These are phyloP conservation scores for Cercospora citrullina DNA, from an alignment of 2,329 filamentous ascomycete genomes.

Conservation along the genomic window DNA sequence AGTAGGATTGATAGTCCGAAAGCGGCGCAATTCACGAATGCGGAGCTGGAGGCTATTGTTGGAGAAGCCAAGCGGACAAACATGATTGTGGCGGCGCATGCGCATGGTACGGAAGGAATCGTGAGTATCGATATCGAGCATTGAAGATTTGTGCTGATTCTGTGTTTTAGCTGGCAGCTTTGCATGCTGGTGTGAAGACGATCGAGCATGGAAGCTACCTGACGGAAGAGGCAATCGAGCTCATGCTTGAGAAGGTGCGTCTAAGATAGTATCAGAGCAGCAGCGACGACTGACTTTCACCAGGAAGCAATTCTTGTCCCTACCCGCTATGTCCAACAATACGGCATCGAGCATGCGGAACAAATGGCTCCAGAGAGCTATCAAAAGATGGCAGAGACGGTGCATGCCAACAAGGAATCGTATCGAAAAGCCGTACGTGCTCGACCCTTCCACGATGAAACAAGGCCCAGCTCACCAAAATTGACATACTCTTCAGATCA, in stretches of 20 bases:
- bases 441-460: neutral
- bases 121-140: constrained; percentile 4
- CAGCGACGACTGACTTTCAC: neutral
- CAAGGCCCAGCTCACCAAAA: neutral
- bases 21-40: constrained; percentile 27
- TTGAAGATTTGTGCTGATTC: neutral
- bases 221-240: constrained; percentile 48
- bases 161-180: constrained; percentile 40
- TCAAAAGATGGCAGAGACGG: constrained; percentile 17
- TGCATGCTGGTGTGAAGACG: constrained; percentile 49
- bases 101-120: constrained; percentile 42
- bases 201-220: constrained; percentile 54
- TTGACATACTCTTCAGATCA: constrained; percentile 31
- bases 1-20: constrained; percentile 27
- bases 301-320: constrained; percentile 46
- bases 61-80: constrained; percentile 30
- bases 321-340: constrained; percentile 48
- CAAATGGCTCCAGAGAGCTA: constrained; percentile 17
- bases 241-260: constrained; percentile 47
- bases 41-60: constrained; percentile 32
- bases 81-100: constrained; percentile 39
- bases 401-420: constrained; percentile 14
- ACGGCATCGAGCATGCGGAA: constrained; percentile 33
- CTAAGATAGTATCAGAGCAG: neutral
- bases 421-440: constrained; percentile 18